phyloP scores from a whole-genome alignment of 805 yeast genomes.

The Barnettozyma pratensis region DNA sequence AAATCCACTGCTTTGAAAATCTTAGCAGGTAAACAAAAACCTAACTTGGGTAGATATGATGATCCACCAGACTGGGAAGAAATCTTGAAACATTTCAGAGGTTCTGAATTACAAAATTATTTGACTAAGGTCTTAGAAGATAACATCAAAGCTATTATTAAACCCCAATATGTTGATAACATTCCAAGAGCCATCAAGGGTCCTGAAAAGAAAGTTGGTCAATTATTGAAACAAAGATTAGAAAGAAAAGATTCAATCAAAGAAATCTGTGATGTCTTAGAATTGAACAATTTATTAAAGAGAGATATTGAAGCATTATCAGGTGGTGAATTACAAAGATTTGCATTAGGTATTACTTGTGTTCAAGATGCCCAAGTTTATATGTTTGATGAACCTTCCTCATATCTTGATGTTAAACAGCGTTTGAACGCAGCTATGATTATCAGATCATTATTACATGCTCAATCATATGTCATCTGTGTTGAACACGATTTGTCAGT shows the following conservation, averaged over 20 bases:
- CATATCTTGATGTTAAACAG: constrained; percentile 97
- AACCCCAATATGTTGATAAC: constrained; percentile 98
- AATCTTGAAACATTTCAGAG: constrained; percentile 86
- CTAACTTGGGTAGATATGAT: constrained; percentile 90
- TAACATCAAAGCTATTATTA: constrained; percentile 91
- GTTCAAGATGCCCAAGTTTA: constrained; percentile 92
- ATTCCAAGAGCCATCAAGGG: constrained; percentile 95
- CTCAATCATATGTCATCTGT: constrained; percentile 83
- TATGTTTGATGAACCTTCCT: constrained; percentile 99
- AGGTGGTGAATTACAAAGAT: constrained; percentile 98
- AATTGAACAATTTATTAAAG: constrained; percentile 66
- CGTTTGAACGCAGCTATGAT: constrained; percentile 96
- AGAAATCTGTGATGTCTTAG: constrained; percentile 61
- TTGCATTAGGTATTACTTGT: constrained; percentile 96
- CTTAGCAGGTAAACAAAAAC: constrained; percentile 95
- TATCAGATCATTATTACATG: constrained; percentile 76
- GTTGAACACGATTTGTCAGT: constrained; percentile 99
- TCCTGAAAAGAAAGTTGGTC: constrained; percentile 81
- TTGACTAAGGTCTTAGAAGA: constrained; percentile 93
- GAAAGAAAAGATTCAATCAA: constrained; percentile 67
- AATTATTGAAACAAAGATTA: constrained; percentile 66
- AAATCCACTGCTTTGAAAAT: constrained; percentile 96
- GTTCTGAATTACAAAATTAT: constrained; percentile 94
- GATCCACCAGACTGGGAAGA: constrained; percentile 98
- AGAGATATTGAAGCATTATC: constrained; percentile 89